Evolutionary conservation across 352 stramenopile genomes (phyloP).

Genomic region (Phytophthora brassicae): DNA sequence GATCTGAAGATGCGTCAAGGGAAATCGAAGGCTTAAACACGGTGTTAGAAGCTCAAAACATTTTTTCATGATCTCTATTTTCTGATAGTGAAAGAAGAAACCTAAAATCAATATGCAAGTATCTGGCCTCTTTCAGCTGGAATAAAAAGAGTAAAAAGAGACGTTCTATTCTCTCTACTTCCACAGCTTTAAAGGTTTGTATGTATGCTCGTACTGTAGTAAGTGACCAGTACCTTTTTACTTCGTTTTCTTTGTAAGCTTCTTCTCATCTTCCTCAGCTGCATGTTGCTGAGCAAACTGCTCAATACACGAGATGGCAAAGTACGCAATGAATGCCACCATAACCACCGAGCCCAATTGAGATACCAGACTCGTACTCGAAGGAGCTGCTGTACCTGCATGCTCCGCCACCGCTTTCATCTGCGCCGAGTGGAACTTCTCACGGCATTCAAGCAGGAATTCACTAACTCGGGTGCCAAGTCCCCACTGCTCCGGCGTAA

Average conservation of each 20-base stretch:
- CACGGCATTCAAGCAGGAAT: slow-evolving; percentile 82
- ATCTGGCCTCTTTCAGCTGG: slow-evolving; percentile 4
- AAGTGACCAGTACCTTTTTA: slow-evolving; percentile 32
- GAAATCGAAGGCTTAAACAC: too few relatives aligned
- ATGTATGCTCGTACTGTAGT: slow-evolving; percentile 1
- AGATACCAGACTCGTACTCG: slow-evolving; percentile 72
- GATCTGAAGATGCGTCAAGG: slow-evolving; percentile 47
- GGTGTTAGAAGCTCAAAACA: too few relatives aligned
- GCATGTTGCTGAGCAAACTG: slow-evolving; percentile 91
- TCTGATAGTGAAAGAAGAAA: slow-evolving; percentile 27
- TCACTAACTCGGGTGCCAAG: slow-evolving; percentile 82
- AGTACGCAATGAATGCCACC: slow-evolving; percentile 89
- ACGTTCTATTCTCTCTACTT: neutral
- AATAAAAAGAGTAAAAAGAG: neutral
- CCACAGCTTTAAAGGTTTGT: neutral
- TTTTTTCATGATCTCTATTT: slow-evolving; percentile 33
- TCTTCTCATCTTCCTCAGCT: slow-evolving; percentile 86
- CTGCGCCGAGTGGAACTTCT: slow-evolving; percentile 86
- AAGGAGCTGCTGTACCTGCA: slow-evolving; percentile 37
- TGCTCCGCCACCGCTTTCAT: slow-evolving; percentile 61
- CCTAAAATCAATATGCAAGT: slow-evolving; percentile 26
- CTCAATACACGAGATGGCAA: slow-evolving; percentile 89
- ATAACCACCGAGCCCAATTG: slow-evolving; percentile 81
- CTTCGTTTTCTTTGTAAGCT: slow-evolving; percentile 81
- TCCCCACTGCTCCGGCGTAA: slow-evolving; percentile 73